Conservation (phyloP, 2,329 filamentous ascomycete species). For the Aspergillaceae sp. region DNA sequence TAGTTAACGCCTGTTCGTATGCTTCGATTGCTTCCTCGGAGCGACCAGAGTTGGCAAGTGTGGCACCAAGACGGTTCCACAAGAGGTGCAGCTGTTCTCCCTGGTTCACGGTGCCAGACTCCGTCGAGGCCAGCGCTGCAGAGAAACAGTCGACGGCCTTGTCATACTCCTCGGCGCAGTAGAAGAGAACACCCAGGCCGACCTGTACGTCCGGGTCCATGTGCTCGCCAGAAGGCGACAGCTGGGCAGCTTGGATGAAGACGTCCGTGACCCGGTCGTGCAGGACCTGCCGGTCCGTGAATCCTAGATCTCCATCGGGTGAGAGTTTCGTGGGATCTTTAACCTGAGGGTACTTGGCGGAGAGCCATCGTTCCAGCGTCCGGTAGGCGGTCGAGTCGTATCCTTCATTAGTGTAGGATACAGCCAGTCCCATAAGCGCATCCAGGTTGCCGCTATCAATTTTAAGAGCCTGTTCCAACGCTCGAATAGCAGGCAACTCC, state of each 20-base stretch:
- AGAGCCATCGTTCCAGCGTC: conserved; percentile 91
- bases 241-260: conserved; percentile 86
- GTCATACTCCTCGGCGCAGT: conserved; percentile 94
- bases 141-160: conserved; percentile 99
- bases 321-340: conserved; percentile 64
- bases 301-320: conserved; percentile 73
- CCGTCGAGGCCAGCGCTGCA: conserved; percentile 75
- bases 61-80: conserved; percentile 95
- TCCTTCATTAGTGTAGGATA: conserved; percentile 97
- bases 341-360: conserved; percentile 84
- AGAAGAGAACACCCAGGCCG: conserved; percentile 91
- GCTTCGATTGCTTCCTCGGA: conserved; percentile 94
- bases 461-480: conserved; percentile 82
- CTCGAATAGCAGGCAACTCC: conserved; percentile 88
- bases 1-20: conserved; percentile 82
- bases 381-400: conserved; percentile 96
- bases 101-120: conserved; percentile 74
- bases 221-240: conserved; percentile 82
- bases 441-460: conserved; percentile 78
- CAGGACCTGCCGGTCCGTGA: conserved; percentile 82
- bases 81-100: conserved; percentile 82
- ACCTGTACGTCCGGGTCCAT: conserved; percentile 99
- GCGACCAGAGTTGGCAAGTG: conserved; percentile 86
- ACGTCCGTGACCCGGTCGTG: conserved; percentile 84
- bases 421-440: conserved; percentile 88